A percentile compares a stretch with the other conserved stretches of the same genome.
Evolutionary conservation across 1,284 basidiomycete species (phyloP).

Genomic region (Ceratobasidium sp.): DNA sequence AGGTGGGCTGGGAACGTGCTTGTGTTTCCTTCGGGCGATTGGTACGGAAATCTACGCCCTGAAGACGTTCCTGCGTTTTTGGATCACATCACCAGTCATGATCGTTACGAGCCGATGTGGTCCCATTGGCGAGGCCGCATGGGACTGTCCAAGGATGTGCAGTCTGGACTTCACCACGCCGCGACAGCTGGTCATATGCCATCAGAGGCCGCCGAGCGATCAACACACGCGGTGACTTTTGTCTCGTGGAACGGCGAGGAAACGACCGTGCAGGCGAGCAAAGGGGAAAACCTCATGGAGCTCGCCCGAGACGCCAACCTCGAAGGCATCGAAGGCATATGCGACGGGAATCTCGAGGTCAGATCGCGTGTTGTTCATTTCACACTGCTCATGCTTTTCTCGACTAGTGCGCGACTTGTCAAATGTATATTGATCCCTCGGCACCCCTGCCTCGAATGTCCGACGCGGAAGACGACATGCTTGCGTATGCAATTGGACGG

Average conservation of each 20-base stretch:
- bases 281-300: conserved; percentile 41
- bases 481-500: conserved; percentile 41
- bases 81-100: conserved; percentile 46
- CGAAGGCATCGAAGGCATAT: conserved; percentile 41
- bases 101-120: conserved; percentile 53
- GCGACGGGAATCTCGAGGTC: conserved; percentile 43
- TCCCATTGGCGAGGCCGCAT: conserved; percentile 74
- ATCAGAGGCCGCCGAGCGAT: not conserved
- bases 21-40: conserved; percentile 77
- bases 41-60: conserved; percentile 68
- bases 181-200: conserved; percentile 4
- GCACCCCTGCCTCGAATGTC: conserved; percentile 37
- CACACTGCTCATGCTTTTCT: not conserved
- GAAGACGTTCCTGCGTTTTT: conserved; percentile 63
- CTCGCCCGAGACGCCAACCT: conserved; percentile 39
- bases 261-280: conserved; percentile 30
- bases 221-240: conserved; percentile 12
- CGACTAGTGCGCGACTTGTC: conserved; percentile 42
- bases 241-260: conserved; percentile 35
- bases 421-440: conserved; percentile 40
- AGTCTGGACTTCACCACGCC: conserved; percentile 56
- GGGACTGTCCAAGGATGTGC: conserved; percentile 69
- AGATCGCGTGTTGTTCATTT: not conserved
- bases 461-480: conserved; percentile 43
- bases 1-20: conserved; percentile 83